phyloP scores from a whole-genome alignment of 1,284 basidiomycete species.

The Schizophyllum amplum region DNA sequence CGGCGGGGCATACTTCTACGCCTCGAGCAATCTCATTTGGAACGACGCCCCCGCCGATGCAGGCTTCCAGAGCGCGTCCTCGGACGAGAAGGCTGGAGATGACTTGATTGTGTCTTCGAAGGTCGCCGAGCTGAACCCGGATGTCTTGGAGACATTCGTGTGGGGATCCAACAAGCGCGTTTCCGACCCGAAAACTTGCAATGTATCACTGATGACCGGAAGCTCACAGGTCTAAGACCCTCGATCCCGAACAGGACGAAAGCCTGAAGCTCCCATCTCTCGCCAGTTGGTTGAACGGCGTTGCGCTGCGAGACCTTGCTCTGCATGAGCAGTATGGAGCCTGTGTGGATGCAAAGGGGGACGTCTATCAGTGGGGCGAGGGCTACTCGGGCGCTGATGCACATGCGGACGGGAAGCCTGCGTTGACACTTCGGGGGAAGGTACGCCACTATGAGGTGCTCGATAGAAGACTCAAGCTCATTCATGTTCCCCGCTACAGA shows the following conservation, averaged over 20 bases:
- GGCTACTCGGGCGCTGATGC: constrained; percentile 42
- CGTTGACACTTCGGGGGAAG: constrained; percentile 62
- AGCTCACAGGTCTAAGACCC: constrained; percentile 1
- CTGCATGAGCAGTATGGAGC: constrained; percentile 72
- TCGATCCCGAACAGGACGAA: constrained; percentile 21
- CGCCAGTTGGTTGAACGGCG: constrained; percentile 48
- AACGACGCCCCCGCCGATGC: neutral
- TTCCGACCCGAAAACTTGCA: neutral
- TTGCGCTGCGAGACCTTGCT: constrained; percentile 70
- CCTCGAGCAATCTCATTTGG: neutral
- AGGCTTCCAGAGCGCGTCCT: neutral
- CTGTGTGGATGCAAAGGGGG: constrained; percentile 80
- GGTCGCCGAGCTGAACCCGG: constrained; percentile 10
- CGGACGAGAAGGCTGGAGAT: neutral
- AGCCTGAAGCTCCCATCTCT: constrained; percentile 12
- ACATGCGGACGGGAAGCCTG: constrained; percentile 25
- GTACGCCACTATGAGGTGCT: constrained; percentile 30
- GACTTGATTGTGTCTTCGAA: neutral
- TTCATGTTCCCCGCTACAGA: constrained; percentile 31
- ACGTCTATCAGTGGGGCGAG: constrained; percentile 85
- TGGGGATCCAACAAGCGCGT: constrained; percentile 56
- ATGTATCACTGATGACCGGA: neutral
- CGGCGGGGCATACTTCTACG: neutral
- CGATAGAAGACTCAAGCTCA: neutral
- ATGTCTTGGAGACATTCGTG: constrained; percentile 32